phyloP scores from a whole-genome alignment of 2,329 filamentous ascomycete species.

The Dactylellina cionopaga region DNA sequence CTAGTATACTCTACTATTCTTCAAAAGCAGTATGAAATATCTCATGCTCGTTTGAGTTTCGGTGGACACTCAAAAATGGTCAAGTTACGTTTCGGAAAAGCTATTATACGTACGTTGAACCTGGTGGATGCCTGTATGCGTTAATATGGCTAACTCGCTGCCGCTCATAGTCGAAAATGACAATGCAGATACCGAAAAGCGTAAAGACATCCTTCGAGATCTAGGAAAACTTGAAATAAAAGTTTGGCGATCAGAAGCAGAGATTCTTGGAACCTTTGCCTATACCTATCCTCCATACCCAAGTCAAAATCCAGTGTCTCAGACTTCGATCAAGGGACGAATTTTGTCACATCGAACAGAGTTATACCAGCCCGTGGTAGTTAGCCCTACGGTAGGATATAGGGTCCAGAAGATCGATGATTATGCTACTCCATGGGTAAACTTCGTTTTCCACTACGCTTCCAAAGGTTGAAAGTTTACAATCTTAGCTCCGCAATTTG shows the following conservation, averaged over 20 bases:
- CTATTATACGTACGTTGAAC: not conserved
- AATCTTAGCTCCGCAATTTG: not conserved
- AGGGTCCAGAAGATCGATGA: not conserved
- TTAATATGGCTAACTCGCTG: not conserved
- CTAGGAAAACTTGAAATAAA: slow-evolving; percentile 5
- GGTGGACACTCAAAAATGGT: not conserved
- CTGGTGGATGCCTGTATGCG: too few relatives aligned
- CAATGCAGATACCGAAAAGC: not conserved
- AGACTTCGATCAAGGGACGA: not conserved
- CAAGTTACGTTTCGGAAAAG: not conserved
- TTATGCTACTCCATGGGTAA: not conserved
- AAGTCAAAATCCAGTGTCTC: not conserved
- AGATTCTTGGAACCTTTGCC: not conserved
- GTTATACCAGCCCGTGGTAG: not conserved
- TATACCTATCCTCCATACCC: not conserved
- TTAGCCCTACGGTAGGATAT: not conserved
- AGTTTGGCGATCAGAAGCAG: not conserved
- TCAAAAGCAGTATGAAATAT: not conserved
- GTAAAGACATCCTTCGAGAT: not conserved
- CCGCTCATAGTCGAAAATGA: not conserved
- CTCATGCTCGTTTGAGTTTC: not conserved
- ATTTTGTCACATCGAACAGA: slow-evolving; percentile 2
- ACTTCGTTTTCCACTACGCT: slow-evolving; percentile 5
- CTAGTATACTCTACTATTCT: not conserved
- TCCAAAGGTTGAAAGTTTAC: slow-evolving; percentile 9